Percentiles rank a stretch among this genome's conserved stretches.
These are phyloP conservation scores for Triangularia verruculosa DNA, from an alignment of 2,329 filamentous ascomycete genomes.

Conservation along the genomic window DNA sequence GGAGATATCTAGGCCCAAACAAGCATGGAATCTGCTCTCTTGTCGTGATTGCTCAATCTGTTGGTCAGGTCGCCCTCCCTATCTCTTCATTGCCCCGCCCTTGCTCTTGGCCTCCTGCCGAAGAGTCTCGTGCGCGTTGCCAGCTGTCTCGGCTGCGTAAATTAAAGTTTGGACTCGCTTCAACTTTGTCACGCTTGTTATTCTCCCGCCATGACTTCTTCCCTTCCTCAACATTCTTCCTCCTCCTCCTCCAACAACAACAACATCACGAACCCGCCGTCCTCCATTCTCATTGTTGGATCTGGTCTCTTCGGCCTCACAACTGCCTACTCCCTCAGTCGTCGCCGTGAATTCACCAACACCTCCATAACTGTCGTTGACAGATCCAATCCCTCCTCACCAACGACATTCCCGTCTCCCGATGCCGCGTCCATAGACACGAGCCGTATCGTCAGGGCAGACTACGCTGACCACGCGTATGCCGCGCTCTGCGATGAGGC, in stretches of 20 bases:
- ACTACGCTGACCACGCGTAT: conserved; percentile 81
- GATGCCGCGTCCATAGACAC: conserved; percentile 62
- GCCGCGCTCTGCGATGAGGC: conserved; percentile 69
- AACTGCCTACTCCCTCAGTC: conserved; percentile 65
- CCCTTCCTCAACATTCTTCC: conserved; percentile 11
- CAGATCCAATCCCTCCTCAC: conserved; percentile 38
- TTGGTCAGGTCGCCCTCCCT: background rate
- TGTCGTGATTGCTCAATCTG: background rate
- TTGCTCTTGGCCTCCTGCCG: background rate
- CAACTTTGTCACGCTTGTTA: conserved; percentile 4
- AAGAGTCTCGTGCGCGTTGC: conserved; percentile 1
- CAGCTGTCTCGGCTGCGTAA: background rate
- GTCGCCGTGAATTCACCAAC: conserved; percentile 53
- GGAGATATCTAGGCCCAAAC: background rate
- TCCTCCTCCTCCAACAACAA: conserved; percentile 20
- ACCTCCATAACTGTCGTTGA: conserved; percentile 60
- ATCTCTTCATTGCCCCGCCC: background rate
- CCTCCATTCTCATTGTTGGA: conserved; percentile 64
- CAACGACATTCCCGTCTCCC: conserved; percentile 53
- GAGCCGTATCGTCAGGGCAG: conserved; percentile 63
- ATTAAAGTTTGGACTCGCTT: conserved; percentile 8
- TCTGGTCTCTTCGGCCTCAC: conserved; percentile 62
- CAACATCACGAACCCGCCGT: conserved; percentile 31
- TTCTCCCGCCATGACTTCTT: conserved; percentile 11
- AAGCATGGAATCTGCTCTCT: background rate